phyloP scores from a whole-genome alignment of 2,329 filamentous ascomycete species.

The Graphilbum ipis-grandicollis region DNA sequence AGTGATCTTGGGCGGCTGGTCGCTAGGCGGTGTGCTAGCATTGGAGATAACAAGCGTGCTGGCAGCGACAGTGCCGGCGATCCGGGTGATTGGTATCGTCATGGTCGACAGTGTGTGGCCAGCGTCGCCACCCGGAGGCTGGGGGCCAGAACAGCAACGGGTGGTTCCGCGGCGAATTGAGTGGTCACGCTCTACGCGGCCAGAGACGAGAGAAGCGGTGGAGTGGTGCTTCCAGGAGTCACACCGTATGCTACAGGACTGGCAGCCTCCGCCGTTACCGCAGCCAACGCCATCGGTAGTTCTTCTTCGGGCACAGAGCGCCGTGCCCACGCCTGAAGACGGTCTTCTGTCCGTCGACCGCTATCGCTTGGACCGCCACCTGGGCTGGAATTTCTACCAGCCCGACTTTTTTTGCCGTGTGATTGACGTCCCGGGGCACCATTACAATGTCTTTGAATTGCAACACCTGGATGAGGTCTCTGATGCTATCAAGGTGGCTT shows the following conservation, averaged over 20 bases:
- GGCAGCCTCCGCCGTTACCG: conserved; percentile 25
- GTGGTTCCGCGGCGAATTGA: conserved; percentile 11
- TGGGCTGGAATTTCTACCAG: conserved; percentile 33
- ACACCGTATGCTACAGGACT: conserved; percentile 20
- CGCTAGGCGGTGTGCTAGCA: conserved; percentile 32
- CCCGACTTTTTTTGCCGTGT: conserved; percentile 24
- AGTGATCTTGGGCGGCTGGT: conserved; percentile 38
- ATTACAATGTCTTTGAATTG: conserved; percentile 28
- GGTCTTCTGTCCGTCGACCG: conserved; percentile 21
- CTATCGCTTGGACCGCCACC: conserved; percentile 19
- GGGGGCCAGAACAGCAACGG: conserved; percentile 9
- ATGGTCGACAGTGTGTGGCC: conserved; percentile 33
- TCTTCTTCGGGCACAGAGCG: conserved; percentile 26
- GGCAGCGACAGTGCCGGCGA: conserved; percentile 9
- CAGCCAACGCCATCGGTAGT: too few relatives aligned
- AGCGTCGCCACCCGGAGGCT: conserved; percentile 1
- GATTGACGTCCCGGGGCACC: conserved; percentile 31
- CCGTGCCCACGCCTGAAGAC: conserved; percentile 16
- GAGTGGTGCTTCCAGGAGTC: conserved; percentile 25
- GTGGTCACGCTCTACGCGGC: conserved; percentile 13
- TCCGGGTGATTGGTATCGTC: conserved; percentile 30
- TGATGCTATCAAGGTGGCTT: conserved; percentile 13
- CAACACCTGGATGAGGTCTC: conserved; percentile 13
- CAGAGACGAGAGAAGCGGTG: conserved; percentile 14
- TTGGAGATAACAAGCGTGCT: conserved; percentile 31